Evolutionary conservation across 768 basidiomycete genomes (phyloP).

Genomic region (Kwoniella pini): DNA sequence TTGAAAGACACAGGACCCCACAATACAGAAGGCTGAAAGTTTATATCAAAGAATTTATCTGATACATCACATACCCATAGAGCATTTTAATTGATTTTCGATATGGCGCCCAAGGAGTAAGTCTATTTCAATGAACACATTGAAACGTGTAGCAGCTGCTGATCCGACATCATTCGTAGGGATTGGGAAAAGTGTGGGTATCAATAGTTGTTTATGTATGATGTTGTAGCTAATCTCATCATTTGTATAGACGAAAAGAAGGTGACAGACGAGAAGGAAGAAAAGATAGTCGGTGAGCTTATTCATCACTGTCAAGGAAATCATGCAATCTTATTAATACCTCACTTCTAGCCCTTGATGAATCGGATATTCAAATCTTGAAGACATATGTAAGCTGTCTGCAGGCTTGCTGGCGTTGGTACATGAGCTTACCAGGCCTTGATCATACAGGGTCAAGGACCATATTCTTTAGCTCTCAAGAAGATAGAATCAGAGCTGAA

Average conservation of each 20-base stretch:
- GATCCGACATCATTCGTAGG: slow-evolving; percentile 57
- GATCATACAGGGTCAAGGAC: slow-evolving; percentile 85
- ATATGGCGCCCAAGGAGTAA: slow-evolving; percentile 93
- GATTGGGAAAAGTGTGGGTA: slow-evolving; percentile 97
- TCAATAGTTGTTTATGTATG: not conserved
- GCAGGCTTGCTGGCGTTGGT: not conserved
- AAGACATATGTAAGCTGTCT: slow-evolving; percentile 79
- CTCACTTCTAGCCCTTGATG: slow-evolving; percentile 73
- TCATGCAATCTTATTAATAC: too few relatives aligned
- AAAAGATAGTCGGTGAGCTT: slow-evolving; percentile 80
- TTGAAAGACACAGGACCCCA: too few relatives aligned
- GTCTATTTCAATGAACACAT: slow-evolving; percentile 52
- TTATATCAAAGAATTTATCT: too few relatives aligned
- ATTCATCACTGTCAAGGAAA: too few relatives aligned
- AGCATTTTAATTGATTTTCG: slow-evolving; percentile 1
- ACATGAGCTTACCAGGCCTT: not conserved
- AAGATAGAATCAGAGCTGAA: slow-evolving; percentile 88
- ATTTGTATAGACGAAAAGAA: slow-evolving; percentile 72
- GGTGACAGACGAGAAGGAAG: slow-evolving; percentile 76
- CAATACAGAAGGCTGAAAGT: too few relatives aligned
- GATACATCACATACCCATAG: too few relatives aligned
- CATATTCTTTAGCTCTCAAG: slow-evolving; percentile 86
- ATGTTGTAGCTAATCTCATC: slow-evolving; percentile 1
- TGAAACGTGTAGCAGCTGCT: slow-evolving; percentile 2
- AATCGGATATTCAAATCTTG: slow-evolving; percentile 97